phyloP scores from a whole-genome alignment of 768 basidiomycete species.

The Tricholoma sp. region DNA sequence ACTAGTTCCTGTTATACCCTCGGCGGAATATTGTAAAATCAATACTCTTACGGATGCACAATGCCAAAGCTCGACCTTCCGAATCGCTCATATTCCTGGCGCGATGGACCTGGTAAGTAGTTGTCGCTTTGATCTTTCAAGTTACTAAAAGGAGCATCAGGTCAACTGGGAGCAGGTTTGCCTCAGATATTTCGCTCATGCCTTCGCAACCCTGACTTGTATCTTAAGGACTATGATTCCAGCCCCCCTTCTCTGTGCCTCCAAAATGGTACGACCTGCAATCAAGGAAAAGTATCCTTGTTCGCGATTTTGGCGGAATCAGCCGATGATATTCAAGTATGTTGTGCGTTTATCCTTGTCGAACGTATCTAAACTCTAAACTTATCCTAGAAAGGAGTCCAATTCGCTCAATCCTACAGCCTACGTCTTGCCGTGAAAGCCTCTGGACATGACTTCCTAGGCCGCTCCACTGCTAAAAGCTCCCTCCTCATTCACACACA shows the following conservation, averaged over 20 bases:
- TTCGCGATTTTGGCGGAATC: conserved; percentile 24
- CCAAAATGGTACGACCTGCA: conserved; percentile 10
- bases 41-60: conserved; percentile 7
- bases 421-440: conserved; percentile 27
- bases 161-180: conserved; percentile 12
- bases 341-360: not conserved
- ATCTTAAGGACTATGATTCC: conserved; percentile 19
- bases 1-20: conserved; percentile 17
- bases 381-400: conserved; percentile 20
- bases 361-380: too few relatives aligned
- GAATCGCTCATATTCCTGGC: conserved; percentile 12
- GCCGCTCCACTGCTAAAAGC: conserved; percentile 28
- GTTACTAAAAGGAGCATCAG: not conserved
- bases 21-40: conserved; percentile 15
- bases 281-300: conserved; percentile 26
- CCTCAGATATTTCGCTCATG: not conserved
- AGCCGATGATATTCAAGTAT: conserved; percentile 25
- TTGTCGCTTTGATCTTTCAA: not conserved
- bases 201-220: not conserved
- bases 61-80: conserved; percentile 13
- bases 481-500: conserved; percentile 28
- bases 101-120: conserved; percentile 15
- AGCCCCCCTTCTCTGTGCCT: conserved; percentile 21
- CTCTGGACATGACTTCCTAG: conserved; percentile 30
- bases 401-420: conserved; percentile 22